These are phyloP conservation scores for Carex parvula DNA, from an alignment of 176 grass and related monocot genomes.

Conservation along the genomic window DNA sequence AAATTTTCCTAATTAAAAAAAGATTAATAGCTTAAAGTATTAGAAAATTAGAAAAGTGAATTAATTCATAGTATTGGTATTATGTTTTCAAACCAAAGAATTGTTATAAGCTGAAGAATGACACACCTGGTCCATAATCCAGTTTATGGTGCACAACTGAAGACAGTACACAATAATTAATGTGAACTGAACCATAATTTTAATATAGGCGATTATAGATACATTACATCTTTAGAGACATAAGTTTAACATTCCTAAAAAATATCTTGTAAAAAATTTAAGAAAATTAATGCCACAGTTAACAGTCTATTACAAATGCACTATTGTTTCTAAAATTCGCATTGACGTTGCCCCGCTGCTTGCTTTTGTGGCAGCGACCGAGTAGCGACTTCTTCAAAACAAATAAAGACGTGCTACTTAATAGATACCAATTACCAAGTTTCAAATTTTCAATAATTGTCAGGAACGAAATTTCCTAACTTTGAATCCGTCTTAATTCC, in stretches of 20 bases:
- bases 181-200: no score
- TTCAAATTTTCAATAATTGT: background rate
- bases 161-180: no score
- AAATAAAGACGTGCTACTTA: background rate
- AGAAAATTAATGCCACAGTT: background rate
- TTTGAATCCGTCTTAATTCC: background rate
- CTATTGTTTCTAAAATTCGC: background rate
- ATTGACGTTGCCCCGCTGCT: background rate
- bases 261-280: no score
- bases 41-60: no score
- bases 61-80: background rate
- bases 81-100: no score
- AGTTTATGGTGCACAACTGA: no score
- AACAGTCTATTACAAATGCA: background rate
- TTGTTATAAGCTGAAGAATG: no score
- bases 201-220: no score
- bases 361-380: background rate
- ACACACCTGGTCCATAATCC: no score
- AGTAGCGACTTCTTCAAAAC: background rate
- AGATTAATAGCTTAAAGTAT: background rate
- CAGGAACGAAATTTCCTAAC: conserved; percentile 1
- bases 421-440: no score
- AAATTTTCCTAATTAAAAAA: no score
- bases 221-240: background rate
- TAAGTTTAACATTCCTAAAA: background rate